Evolutionary conservation across 2,329 filamentous ascomycete species (phyloP).

Genomic region (Hansfordia pulvinata): DNA sequence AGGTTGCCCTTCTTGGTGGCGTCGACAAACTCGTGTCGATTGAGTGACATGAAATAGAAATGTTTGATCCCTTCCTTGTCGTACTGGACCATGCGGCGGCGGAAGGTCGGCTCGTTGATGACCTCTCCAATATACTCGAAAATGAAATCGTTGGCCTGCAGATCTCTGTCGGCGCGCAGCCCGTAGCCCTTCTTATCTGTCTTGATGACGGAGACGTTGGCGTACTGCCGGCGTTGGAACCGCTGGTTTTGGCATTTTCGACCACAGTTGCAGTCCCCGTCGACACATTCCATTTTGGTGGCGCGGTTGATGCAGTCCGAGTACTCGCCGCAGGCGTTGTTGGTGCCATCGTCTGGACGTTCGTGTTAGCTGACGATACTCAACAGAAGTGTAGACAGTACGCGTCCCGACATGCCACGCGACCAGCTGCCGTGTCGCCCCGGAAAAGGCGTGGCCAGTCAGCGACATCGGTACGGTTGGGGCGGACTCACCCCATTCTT

Average conservation of each 20-base stretch:
- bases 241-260: conserved; percentile 84
- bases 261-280: conserved; percentile 75
- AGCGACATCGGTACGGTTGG: no score
- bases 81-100: conserved; percentile 82
- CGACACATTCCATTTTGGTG: conserved; percentile 91
- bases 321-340: conserved; percentile 85
- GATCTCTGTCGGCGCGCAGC: conserved; percentile 64
- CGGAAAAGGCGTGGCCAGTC: no score
- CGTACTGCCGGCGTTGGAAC: conserved; percentile 83
- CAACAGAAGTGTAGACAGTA: no score
- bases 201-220: conserved; percentile 86
- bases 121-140: conserved; percentile 98
- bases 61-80: conserved; percentile 95
- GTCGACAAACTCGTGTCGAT: conserved; percentile 91
- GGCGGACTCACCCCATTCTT: conserved; percentile 95
- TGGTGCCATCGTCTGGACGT: conserved; percentile 49
- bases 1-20: conserved; percentile 94
- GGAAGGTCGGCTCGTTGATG: conserved; percentile 84
- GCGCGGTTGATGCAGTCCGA: conserved; percentile 97
- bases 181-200: conserved; percentile 97
- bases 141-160: conserved; percentile 80
- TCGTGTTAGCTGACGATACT: no score
- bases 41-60: conserved; percentile 99
- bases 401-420: no score
- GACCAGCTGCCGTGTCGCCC: no score